Evolutionary conservation across 2,329 filamentous ascomycete species (phyloP).

Genomic region (Phyllosticta capitalensis): DNA sequence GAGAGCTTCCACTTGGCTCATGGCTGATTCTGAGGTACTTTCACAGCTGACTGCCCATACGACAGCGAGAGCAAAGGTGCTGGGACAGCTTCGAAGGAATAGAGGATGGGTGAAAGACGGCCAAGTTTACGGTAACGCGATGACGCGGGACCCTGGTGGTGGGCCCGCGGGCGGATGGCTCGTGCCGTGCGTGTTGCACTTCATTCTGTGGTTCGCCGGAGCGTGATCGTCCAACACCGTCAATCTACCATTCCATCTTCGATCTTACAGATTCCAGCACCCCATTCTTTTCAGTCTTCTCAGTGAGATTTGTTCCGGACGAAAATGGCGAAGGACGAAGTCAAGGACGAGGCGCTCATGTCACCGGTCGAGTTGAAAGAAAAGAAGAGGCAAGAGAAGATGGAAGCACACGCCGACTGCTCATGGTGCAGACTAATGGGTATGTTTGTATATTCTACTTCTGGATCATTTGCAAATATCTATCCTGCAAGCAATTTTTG

Average conservation of each 20-base stretch:
- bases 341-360: background rate
- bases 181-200: slow-evolving; percentile 60
- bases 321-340: background rate
- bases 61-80: background rate
- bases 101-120: background rate
- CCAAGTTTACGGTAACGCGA: background rate
- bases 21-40: slow-evolving; percentile 16
- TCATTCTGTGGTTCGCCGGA: background rate
- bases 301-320: background rate
- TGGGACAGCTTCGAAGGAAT: background rate
- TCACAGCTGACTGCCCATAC: slow-evolving; percentile 24
- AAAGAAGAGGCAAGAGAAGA: background rate
- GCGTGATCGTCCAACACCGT: background rate
- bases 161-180: slow-evolving; percentile 39
- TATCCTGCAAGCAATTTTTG: background rate
- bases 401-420: background rate
- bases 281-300: background rate
- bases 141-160: background rate
- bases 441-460: slow-evolving; percentile 27
- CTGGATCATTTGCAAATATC: background rate
- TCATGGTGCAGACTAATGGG: background rate
- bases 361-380: background rate
- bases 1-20: slow-evolving; percentile 80
- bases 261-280: background rate
- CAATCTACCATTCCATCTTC: background rate